phyloP scores from a whole-genome alignment of 2,329 filamentous ascomycete genomes.

The Dryadomyces quercivorus region DNA sequence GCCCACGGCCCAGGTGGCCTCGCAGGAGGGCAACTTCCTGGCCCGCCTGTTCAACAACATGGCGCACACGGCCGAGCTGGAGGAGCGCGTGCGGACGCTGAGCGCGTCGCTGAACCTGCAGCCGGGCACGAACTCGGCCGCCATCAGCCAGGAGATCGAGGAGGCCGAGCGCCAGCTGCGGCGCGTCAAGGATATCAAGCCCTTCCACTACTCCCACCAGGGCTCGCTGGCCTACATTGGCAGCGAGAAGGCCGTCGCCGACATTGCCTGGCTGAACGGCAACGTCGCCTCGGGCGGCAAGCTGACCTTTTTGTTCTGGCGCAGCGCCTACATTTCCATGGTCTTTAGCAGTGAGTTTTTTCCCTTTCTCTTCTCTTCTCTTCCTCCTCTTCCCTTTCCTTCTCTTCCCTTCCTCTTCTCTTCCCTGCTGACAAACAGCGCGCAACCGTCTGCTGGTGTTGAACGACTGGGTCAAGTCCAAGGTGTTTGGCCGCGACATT shows the following conservation, averaged over 20 bases:
- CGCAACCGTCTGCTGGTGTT: constrained; percentile 89
- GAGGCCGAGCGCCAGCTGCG: constrained; percentile 74
- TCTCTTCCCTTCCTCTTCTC: background rate
- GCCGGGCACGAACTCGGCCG: constrained; percentile 54
- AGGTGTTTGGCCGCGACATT: constrained; percentile 91
- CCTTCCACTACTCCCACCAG: constrained; percentile 98
- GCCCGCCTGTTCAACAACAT: constrained; percentile 97
- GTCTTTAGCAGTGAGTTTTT: constrained; percentile 89
- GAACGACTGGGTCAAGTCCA: constrained; percentile 94
- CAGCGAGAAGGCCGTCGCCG: constrained; percentile 88
- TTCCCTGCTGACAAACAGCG: constrained; percentile 33
- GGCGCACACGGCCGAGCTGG: constrained; percentile 82
- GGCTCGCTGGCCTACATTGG: constrained; percentile 96
- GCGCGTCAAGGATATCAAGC: constrained; percentile 86
- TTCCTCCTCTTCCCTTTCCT: background rate
- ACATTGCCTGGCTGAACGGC: constrained; percentile 94
- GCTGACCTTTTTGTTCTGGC: constrained; percentile 96
- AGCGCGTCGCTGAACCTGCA: constrained; percentile 48
- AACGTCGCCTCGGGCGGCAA: constrained; percentile 90
- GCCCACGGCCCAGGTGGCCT: constrained; percentile 90
- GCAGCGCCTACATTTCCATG: constrained; percentile 97
- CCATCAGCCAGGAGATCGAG: constrained; percentile 64
- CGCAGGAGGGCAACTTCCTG: constrained; percentile 91
- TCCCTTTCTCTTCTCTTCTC: constrained; percentile 6
- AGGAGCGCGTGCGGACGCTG: constrained; percentile 61